Evolutionary conservation across 1,284 basidiomycete species (phyloP), one percentile per base, ranked within the genome.

Genomic region (Austroboletus novae-zelandiae): DNA sequence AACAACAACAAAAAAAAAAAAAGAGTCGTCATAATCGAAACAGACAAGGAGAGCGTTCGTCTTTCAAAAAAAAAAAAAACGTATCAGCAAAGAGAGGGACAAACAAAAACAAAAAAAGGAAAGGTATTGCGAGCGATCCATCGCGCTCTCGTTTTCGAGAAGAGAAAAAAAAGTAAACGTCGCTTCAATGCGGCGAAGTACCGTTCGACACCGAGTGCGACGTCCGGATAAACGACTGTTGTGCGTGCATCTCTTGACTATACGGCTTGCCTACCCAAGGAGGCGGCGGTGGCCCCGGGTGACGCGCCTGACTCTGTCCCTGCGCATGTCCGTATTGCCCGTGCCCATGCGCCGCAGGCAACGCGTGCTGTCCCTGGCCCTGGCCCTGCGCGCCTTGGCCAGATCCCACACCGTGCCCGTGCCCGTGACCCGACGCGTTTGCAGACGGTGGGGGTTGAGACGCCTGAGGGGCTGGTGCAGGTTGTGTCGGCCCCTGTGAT

Each of bases 191-290:
- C 25, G 74, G 74, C n/a, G 74, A 74, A 5, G 68, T 68, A 14
- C 72, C 67, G 45, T 72, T 73, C 49, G 70, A 72, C 9, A 70
- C 65, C 9, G 72, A 67, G 50, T 80, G 78, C 40, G 78, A 74
- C 47, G 77, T 73, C 41, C 82, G 71, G 65, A 83, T 73, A 59
- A 83, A 84, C 23, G 81, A 83, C 58, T 80, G 80, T 43, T 80
- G 65, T 4, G 53, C 20, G 9, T 65, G 79, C 49, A 75, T 60
- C 47, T 76, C 74, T 13, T 80, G 77, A n/a, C 72, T 61, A 57
- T 77, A 79, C 11, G 58, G 44, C 23, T 67, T 67, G 15, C 57
- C 53, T 15, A 71, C 64, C 80, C 80, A 81, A 11, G 80, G 76
- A 5, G 80, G 77, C 2, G 75, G 72, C 2, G 66, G 56, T 18